Base-by-base conservation (phyloP, 1,284 basidiomycete species). In the Cutaneotrichosporon arboriforme region DNA sequence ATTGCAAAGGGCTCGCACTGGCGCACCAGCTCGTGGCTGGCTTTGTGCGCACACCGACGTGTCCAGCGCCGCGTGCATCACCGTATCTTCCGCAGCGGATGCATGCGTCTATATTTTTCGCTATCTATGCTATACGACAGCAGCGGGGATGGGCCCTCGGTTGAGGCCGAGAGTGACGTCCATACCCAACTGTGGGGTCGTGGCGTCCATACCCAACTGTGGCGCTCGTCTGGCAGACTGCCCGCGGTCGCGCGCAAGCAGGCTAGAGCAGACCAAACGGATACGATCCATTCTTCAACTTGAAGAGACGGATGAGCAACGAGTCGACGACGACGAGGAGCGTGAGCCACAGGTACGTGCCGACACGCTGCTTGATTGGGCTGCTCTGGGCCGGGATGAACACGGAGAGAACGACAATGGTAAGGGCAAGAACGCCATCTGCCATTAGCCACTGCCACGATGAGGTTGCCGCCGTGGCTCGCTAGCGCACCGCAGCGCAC, bases 271-370 rank as follows among this genome's bases (percentile, higher is more conserved):
- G 47, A 2, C 12, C 18, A 64, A 67, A 69, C 9, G 67, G 69
- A 48, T 73, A 70, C 4, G 69, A 65, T 74, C 84, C 81, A 76
- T 97, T 96, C 79, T 98, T 98, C 60, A 92, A 79, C 67, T 84
- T 83, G 81, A 98, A 98, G 40, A 98, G 70, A 44, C 87, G 88
- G 52, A 97, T 78, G 42, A 98, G 78, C 59, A 94, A 79, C 45
- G 90, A 93, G 74, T 92, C 92, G 54, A 96, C 80, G 63, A 91
- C 79, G 70, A 96, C 77, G 55, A 89, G 81, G 53, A 97, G 84
- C 1, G 79, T 83, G 2, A 84, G 83, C 90, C 91, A 97, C 35
- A 97, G 79, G 70, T 94, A 94, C 21, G 96, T 79, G 63, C 92
- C 92, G 21, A 86, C 69, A 33, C 89, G 82, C 72, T 98, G 94